phyloP scores from a whole-genome alignment of 169 alveolate genomes.

The Cryptosporidium baileyi region DNA sequence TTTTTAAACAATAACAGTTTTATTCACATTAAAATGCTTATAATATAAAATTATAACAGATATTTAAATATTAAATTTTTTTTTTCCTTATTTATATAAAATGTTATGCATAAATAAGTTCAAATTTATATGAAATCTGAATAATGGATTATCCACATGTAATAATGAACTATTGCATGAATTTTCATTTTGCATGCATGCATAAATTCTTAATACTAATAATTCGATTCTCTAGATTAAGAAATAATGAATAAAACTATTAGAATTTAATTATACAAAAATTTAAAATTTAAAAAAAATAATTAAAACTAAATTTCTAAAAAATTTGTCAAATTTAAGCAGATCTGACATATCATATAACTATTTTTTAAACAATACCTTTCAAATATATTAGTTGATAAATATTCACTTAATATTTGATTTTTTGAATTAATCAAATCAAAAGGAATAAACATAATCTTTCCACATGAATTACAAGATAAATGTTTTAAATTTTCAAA shows the following conservation, averaged over 20 bases:
- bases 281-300: neutral
- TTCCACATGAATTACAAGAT: slow-evolving; percentile 63
- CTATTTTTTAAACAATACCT: neutral
- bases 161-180: slow-evolving; percentile 19
- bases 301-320: slow-evolving; percentile 4
- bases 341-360: slow-evolving; percentile 27
- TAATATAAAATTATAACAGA: neutral
- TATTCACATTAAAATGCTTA: neutral
- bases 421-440: neutral
- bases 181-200: slow-evolving; percentile 39
- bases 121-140: neutral
- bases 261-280: neutral
- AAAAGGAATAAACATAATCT: neutral
- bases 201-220: neutral
- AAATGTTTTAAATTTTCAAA: neutral
- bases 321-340: slow-evolving; percentile 1
- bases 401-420: neutral
- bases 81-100: neutral
- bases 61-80: neutral
- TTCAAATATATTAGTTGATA: neutral
- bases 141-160: neutral
- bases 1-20: neutral
- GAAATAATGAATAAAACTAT: neutral
- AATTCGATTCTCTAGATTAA: too few relatives aligned
- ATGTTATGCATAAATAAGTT: neutral